Percentiles rank a stretch among this genome's conserved stretches.
These are phyloP conservation scores for Diaporthe caulivora DNA, from an alignment of 2,329 filamentous ascomycete genomes.

Conservation along the genomic window DNA sequence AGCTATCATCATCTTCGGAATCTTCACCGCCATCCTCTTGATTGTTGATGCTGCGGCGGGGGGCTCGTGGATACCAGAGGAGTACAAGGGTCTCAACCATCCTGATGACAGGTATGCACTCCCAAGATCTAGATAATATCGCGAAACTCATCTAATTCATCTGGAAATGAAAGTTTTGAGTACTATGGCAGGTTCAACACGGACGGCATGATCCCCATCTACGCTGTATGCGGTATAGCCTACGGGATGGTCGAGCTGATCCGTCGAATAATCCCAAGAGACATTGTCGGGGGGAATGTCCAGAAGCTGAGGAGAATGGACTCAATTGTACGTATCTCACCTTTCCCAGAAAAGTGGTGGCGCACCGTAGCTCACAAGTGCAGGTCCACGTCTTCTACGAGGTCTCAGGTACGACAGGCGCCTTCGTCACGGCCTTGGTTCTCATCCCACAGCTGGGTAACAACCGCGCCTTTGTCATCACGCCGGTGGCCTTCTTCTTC, in stretches of 20 bases:
- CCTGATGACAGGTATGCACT: slow-evolving; percentile 42
- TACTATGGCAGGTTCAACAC: slow-evolving; percentile 63
- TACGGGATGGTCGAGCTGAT: slow-evolving; percentile 66
- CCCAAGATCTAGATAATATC: accelerated
- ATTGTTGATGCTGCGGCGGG: slow-evolving; percentile 62
- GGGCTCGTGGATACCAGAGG: slow-evolving; percentile 54
- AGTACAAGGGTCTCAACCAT: slow-evolving; percentile 46
- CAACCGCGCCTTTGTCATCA: slow-evolving; percentile 64
- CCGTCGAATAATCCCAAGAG: slow-evolving; percentile 61
- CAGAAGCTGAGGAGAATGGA: slow-evolving; percentile 63
- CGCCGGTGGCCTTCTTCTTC: slow-evolving; percentile 59
- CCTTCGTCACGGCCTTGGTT: slow-evolving; percentile 61
- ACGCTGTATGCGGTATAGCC: slow-evolving; percentile 55
- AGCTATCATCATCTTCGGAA: slow-evolving; percentile 58
- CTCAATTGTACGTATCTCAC: slow-evolving; percentile 46
- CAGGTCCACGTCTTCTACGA: slow-evolving; percentile 60
- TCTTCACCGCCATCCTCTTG: slow-evolving; percentile 61
- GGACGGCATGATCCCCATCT: slow-evolving; percentile 63
- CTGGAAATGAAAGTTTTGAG: slow-evolving; percentile 47
- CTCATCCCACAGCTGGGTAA: slow-evolving; percentile 63
- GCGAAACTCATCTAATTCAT: not conserved
- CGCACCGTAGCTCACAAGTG: not conserved
- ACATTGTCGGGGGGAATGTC: slow-evolving; percentile 64
- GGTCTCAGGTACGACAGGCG: slow-evolving; percentile 60
- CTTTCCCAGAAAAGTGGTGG: not conserved